phyloP scores from a whole-genome alignment of 2,329 filamentous ascomycete genomes.

The Phialocephala subalpina region DNA sequence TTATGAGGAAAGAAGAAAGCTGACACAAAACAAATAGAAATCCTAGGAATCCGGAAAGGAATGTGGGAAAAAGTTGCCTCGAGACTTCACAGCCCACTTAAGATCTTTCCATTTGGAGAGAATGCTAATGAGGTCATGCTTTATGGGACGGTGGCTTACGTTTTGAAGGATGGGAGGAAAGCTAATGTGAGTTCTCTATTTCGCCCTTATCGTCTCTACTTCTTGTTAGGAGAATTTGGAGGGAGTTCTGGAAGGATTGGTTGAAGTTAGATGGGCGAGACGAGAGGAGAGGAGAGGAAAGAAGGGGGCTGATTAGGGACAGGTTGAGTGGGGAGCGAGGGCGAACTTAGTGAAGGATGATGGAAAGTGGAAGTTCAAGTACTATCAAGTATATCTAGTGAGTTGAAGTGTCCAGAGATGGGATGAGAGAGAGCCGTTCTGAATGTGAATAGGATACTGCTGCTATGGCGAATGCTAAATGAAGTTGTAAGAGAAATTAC shows the following conservation, averaged over 20 bases:
- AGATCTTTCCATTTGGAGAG: slow-evolving; percentile 59
- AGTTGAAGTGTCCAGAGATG: slow-evolving; percentile 15
- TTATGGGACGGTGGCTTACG: slow-evolving; percentile 60
- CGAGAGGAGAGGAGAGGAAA: not conserved
- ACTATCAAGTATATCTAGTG: slow-evolving; percentile 43
- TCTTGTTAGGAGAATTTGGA: not conserved
- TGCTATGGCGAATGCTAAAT: slow-evolving; percentile 37
- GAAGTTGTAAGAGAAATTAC: not conserved
- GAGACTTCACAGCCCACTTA: slow-evolving; percentile 53
- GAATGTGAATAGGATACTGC: slow-evolving; percentile 30
- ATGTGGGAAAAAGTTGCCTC: slow-evolving; percentile 61
- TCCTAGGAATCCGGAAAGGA: slow-evolving; percentile 56
- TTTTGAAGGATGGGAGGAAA: slow-evolving; percentile 55
- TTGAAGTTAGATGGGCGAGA: too few relatives aligned
- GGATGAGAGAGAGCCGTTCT: not conserved
- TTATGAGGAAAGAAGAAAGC: not conserved
- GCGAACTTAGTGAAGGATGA: slow-evolving; percentile 38
- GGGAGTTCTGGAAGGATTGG: not conserved
- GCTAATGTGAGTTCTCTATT: slow-evolving; percentile 28
- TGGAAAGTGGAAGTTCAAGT: slow-evolving; percentile 39
- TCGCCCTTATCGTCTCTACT: not conserved
- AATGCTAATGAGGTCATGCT: slow-evolving; percentile 59
- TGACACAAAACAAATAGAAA: slow-evolving; percentile 49
- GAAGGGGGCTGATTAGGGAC: not conserved
- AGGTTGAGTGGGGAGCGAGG: slow-evolving; percentile 41